A percentile compares a stretch with the other conserved stretches of the same genome.
Evolutionary conservation across 2,329 filamentous ascomycete species (phyloP).

Genomic region (Fusarium transvaalense): DNA sequence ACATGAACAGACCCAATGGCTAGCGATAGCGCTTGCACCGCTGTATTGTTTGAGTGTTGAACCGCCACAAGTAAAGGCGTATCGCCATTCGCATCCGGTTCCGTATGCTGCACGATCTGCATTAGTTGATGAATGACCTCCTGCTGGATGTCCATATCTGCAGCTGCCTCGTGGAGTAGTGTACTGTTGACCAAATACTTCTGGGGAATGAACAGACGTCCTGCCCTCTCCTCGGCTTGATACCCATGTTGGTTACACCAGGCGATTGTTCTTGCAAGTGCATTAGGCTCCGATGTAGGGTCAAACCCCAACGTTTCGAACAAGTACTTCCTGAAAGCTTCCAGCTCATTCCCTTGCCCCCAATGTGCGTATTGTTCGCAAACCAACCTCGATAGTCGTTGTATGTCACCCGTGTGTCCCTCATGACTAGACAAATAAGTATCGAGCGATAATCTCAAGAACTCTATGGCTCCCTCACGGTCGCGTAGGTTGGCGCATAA

Average conservation of each 20-base stretch:
- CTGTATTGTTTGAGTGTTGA: constrained; percentile 19
- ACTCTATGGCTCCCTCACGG: constrained; percentile 6
- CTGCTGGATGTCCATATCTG: background rate
- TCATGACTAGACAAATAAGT: background rate
- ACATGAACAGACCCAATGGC: constrained; percentile 11
- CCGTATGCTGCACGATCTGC: background rate
- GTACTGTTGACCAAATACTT: background rate
- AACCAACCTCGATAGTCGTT: constrained; percentile 9
- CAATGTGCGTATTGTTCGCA: constrained; percentile 22
- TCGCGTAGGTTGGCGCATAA: constrained; percentile 20
- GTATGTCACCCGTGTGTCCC: background rate
- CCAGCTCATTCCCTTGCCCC: constrained; percentile 8
- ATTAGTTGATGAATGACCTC: constrained; percentile 20
- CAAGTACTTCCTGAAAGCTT: constrained; percentile 11
- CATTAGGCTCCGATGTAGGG: constrained; percentile 9
- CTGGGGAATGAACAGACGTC: background rate
- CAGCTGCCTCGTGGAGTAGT: constrained; percentile 15
- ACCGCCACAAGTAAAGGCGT: constrained; percentile 21
- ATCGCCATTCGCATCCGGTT: constrained; percentile 7
- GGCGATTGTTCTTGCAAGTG: background rate
- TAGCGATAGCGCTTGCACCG: background rate
- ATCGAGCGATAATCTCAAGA: constrained; percentile 4
- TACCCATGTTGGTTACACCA: constrained; percentile 19
- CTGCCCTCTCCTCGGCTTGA: background rate
- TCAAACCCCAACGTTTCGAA: background rate